phyloP scores from a whole-genome alignment of 441 rosid genomes.

The Eruca vesicaria region DNA sequence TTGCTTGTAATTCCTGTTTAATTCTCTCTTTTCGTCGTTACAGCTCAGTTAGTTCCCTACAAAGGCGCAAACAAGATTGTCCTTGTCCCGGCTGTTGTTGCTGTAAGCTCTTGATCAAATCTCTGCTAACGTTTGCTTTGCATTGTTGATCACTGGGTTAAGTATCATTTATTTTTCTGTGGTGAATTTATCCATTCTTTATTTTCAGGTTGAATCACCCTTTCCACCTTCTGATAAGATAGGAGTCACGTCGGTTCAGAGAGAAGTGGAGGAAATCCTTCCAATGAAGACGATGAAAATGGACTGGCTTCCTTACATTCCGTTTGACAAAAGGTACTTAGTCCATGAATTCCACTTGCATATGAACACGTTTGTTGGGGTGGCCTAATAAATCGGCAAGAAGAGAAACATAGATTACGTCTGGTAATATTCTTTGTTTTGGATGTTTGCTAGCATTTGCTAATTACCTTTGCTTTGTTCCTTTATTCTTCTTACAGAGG shows the following conservation, averaged over 20 bases:
- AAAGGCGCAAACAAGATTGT: conserved; percentile 52
- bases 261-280: conserved; percentile 88
- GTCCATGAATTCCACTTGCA: conserved; percentile 1
- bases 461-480: conserved; percentile 9
- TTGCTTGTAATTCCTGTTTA: conserved; percentile 1
- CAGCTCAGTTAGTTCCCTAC: conserved; percentile 85
- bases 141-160: neutral
- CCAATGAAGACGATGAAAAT: conserved; percentile 98
- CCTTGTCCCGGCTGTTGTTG: conserved; percentile 77
- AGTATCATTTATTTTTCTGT: neutral
- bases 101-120: conserved; percentile 53
- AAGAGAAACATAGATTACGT: no score
- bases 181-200: neutral
- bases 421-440: neutral
- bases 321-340: conserved; percentile 72
- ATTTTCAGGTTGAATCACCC: conserved; percentile 75
- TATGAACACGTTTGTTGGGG: conserved; percentile 7
- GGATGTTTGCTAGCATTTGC: neutral
- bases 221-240: conserved; percentile 97
- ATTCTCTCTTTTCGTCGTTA: conserved; percentile 27
- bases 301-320: conserved; percentile 98
- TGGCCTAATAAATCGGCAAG: no score
- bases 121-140: conserved; percentile 4
- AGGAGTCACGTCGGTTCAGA: conserved; percentile 90
- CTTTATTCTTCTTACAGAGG: conserved; percentile 50